phyloP scores from a whole-genome alignment of 2,329 filamentous ascomycete genomes.

The Incumbomyces lentus region DNA sequence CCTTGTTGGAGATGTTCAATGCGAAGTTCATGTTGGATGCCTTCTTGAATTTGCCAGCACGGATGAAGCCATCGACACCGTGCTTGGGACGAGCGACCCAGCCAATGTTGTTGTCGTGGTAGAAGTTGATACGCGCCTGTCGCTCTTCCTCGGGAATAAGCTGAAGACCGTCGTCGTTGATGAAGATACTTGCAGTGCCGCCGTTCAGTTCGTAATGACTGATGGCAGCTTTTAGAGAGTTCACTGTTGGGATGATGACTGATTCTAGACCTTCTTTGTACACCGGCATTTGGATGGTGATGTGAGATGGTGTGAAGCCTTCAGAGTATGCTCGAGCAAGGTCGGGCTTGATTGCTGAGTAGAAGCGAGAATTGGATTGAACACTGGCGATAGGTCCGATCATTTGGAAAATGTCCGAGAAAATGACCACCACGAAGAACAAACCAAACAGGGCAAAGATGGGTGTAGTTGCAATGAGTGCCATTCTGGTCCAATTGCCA shows the following conservation, averaged over 20 bases:
- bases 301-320: conserved; percentile 25
- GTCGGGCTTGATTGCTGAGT: conserved; percentile 56
- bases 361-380: conserved; percentile 68
- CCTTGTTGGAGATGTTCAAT: conserved; percentile 50
- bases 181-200: conserved; percentile 28
- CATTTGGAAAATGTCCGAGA: conserved; percentile 64
- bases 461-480: conserved; percentile 55
- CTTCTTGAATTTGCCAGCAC: conserved; percentile 61
- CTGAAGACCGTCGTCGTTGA: conserved; percentile 32
- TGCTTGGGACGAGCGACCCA: conserved; percentile 41
- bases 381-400: conserved; percentile 67
- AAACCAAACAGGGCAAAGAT: conserved; percentile 72
- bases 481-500: conserved; percentile 50
- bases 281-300: conserved; percentile 75
- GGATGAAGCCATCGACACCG: conserved; percentile 50
- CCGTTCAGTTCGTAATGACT: conserved; percentile 51
- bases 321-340: conserved; percentile 37
- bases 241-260: conserved; percentile 52
- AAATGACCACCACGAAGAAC: conserved; percentile 69
- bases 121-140: conserved; percentile 36
- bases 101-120: conserved; percentile 40
- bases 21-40: conserved; percentile 68
- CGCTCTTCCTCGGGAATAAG: conserved; percentile 33
- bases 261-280: conserved; percentile 72
- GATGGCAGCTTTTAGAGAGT: conserved; percentile 47